Conservation (phyloP, 306 rosid species). For the Acacia crassicarpa region DNA sequence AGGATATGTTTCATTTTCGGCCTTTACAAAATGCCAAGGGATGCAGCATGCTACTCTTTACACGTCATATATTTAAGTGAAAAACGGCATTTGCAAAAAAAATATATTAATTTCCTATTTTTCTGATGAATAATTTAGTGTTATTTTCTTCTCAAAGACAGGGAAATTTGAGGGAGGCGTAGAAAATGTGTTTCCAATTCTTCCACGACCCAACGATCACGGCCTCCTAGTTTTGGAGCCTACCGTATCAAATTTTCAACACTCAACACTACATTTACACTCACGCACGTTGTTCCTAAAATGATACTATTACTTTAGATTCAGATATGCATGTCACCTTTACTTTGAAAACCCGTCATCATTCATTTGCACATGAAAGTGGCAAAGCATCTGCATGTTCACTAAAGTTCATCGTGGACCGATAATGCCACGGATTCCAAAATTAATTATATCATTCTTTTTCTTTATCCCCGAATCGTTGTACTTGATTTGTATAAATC, state of each 20-base stretch:
- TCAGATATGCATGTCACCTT: background rate
- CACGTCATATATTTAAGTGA: background rate
- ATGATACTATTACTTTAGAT: too few relatives aligned
- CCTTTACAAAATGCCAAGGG: background rate
- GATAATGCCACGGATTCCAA: background rate
- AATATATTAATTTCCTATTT: background rate
- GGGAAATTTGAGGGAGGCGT: background rate
- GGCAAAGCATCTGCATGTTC: background rate
- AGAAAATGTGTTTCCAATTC: background rate
- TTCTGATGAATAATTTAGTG: background rate
- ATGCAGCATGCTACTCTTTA: background rate
- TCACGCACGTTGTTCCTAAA: too few relatives aligned
- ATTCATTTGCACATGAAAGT: background rate
- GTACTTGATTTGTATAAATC: background rate
- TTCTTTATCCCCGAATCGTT: background rate
- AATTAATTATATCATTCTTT: background rate
- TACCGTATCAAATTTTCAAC: background rate
- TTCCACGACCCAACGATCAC: background rate
- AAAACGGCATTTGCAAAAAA: background rate
- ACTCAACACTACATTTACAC: background rate
- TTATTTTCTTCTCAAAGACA: background rate
- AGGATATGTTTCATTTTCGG: constrained; percentile 29
- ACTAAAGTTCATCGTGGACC: background rate
- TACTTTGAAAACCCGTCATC: background rate
- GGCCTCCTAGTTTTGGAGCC: background rate